Conservation (phyloP, 306 rosid genomes). For the Hippophae tibetana region DNA sequence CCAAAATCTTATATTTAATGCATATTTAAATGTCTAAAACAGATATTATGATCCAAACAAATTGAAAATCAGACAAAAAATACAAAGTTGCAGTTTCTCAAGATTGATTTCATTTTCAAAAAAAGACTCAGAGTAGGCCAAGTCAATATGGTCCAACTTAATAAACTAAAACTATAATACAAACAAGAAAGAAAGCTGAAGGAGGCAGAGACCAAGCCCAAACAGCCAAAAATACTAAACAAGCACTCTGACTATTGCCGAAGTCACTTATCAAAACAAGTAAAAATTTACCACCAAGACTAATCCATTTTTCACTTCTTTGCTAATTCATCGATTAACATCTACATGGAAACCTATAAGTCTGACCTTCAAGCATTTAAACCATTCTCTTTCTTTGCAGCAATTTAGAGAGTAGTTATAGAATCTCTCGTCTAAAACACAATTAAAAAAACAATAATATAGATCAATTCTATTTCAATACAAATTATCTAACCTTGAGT, state of each 20-base stretch:
- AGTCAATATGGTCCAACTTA: slow-evolving; percentile 7
- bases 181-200: slow-evolving; percentile 8
- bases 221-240: not conserved
- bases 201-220: slow-evolving; percentile 1
- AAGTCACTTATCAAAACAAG: not conserved
- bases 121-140: not conserved
- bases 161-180: not conserved
- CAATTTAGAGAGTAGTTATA: not conserved
- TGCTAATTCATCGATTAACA: not conserved
- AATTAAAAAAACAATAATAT: too few relatives aligned
- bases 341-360: not conserved
- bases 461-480: too few relatives aligned
- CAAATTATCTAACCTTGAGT: too few relatives aligned
- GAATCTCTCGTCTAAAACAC: not conserved
- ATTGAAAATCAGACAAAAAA: too few relatives aligned
- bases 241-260: not conserved
- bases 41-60: too few relatives aligned
- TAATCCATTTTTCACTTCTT: not conserved
- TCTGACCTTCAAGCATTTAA: not conserved
- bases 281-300: not conserved
- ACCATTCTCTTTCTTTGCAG: not conserved
- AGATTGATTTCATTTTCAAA: too few relatives aligned
- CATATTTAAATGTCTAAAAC: too few relatives aligned
- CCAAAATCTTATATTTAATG: too few relatives aligned
- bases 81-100: too few relatives aligned